Conservation (phyloP, 2,329 filamentous ascomycete genomes). For the Didymella pomorum region DNA sequence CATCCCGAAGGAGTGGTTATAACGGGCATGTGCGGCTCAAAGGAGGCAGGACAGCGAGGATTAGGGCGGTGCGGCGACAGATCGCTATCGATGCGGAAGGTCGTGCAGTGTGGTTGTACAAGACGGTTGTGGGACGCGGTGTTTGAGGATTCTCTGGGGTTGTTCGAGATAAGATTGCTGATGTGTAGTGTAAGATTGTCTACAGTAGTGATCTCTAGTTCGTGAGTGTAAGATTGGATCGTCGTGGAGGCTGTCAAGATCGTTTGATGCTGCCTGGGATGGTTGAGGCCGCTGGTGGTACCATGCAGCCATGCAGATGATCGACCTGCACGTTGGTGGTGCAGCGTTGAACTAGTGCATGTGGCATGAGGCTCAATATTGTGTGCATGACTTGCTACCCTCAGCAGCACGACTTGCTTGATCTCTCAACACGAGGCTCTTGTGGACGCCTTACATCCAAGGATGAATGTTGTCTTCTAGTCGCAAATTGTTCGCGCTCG, state of each 20-base stretch:
- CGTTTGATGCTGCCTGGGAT: conserved; percentile 18
- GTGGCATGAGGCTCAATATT: conserved; percentile 10
- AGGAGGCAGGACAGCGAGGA: conserved; percentile 17
- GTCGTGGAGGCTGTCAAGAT: not conserved
- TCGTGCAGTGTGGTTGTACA: conserved; percentile 18
- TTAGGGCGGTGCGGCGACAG: conserved; percentile 21
- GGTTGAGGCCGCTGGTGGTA: conserved; percentile 13
- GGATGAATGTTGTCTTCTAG: not conserved
- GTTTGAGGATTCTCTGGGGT: not conserved
- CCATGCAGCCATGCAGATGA: conserved; percentile 22
- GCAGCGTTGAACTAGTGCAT: conserved; percentile 8
- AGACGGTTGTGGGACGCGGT: conserved; percentile 8
- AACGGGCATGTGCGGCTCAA: conserved; percentile 22
- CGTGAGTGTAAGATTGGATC: conserved; percentile 9
- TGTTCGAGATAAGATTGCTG: not conserved
- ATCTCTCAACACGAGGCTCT: conserved; percentile 1
- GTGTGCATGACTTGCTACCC: not conserved
- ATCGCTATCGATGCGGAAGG: conserved; percentile 12
- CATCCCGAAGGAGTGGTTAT: conserved; percentile 4
- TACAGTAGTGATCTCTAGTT: not conserved
- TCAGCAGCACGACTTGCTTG: not conserved
- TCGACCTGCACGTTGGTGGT: conserved; percentile 15
- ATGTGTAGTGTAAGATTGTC: not conserved
- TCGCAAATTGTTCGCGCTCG: conserved; percentile 9
- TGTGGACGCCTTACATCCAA: not conserved